Evolutionary conservation across 768 basidiomycete genomes (phyloP).

Genomic region (Thelephora ganbajun): DNA sequence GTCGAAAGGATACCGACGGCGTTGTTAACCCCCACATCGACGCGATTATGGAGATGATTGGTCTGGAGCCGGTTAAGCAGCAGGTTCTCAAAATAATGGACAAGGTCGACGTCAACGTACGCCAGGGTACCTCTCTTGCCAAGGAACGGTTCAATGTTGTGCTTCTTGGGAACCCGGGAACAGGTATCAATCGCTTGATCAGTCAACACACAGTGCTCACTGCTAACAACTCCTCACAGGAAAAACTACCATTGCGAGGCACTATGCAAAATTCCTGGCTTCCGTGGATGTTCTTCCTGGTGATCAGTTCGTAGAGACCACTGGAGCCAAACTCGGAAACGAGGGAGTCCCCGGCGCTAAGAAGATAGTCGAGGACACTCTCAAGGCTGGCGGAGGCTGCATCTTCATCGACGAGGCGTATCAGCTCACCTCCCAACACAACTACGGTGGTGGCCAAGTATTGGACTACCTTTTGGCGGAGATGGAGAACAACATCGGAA

Average conservation of each 20-base stretch:
- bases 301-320: constrained; percentile 42
- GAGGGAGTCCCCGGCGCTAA: constrained; percentile 41
- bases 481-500: constrained; percentile 59
- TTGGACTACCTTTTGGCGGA: constrained; percentile 60
- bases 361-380: constrained; percentile 30
- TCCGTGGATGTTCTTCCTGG: constrained; percentile 42
- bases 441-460: constrained; percentile 37
- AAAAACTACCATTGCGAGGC: constrained; percentile 56
- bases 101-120: constrained; percentile 38
- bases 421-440: constrained; percentile 38
- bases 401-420: constrained; percentile 67
- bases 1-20: constrained; percentile 42
- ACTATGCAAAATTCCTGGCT: constrained; percentile 47
- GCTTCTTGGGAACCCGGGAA: constrained; percentile 61
- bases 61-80: constrained; percentile 50
- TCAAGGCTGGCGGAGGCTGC: constrained; percentile 43
- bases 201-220: not conserved
- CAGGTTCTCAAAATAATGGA: constrained; percentile 45
- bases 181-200: constrained; percentile 28
- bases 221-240: constrained; percentile 21
- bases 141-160: constrained; percentile 48
- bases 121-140: constrained; percentile 38
- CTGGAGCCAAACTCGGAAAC: constrained; percentile 41
- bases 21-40: constrained; percentile 41
- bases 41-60: constrained; percentile 54